Percentiles rank a stretch among this genome's conserved stretches.
These are phyloP conservation scores for Fusarium agapanthi DNA, from an alignment of 2,329 filamentous ascomycete species.

Conservation along the genomic window DNA sequence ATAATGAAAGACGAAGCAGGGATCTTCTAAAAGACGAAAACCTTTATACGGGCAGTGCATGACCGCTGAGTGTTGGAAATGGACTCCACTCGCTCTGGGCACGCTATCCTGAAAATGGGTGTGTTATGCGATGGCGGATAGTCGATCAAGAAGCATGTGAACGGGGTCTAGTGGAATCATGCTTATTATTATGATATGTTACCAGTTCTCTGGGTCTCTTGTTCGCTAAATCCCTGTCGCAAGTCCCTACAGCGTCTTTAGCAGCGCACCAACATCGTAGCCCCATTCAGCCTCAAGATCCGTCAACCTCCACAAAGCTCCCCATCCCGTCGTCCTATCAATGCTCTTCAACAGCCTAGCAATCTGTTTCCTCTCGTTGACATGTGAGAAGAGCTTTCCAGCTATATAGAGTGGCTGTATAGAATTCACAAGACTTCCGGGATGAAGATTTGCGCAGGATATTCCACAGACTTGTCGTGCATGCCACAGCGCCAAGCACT, in stretches of 20 bases:
- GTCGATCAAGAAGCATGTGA: not conserved
- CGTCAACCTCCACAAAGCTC: conserved; percentile 57
- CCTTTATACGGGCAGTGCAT: not conserved
- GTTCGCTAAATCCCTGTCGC: not conserved
- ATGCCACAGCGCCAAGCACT: conserved; percentile 51
- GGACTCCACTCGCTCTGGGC: not conserved
- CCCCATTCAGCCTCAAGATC: conserved; percentile 54
- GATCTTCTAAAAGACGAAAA: too few species aligned
- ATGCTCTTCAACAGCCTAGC: conserved; percentile 53
- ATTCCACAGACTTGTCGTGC: conserved; percentile 61
- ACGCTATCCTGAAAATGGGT: conserved; percentile 13
- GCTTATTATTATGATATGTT: not conserved
- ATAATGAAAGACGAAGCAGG: not conserved
- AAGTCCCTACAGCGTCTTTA: not conserved
- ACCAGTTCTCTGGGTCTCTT: not conserved
- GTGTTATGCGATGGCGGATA: conserved; percentile 19
- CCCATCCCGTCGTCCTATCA: conserved; percentile 59
- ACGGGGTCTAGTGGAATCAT: not conserved
- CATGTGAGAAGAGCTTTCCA: conserved; percentile 58
- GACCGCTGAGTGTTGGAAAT: not conserved
- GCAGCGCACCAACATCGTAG: conserved; percentile 35
- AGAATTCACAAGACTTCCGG: conserved; percentile 60
- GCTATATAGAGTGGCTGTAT: conserved; percentile 63
- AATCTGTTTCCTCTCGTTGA: conserved; percentile 46
- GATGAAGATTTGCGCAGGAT: conserved; percentile 59